These are phyloP conservation scores for Penicillium griseofulvum DNA, from an alignment of 2,329 filamentous ascomycete genomes.

Conservation along the genomic window DNA sequence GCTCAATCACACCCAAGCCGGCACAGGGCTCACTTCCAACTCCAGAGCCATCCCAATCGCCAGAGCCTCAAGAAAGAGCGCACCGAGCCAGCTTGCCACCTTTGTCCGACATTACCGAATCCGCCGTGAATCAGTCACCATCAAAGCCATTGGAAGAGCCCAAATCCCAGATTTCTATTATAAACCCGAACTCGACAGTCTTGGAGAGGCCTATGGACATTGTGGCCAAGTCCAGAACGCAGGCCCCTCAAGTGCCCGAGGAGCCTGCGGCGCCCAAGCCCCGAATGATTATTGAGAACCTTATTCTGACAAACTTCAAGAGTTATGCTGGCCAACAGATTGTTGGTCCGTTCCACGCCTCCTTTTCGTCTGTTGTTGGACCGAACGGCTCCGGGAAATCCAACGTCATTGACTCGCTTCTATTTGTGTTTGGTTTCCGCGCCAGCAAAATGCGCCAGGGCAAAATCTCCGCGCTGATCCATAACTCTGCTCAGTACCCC, in stretches of 20 bases:
- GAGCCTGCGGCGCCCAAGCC: slow-evolving; percentile 76
- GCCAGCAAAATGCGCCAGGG: slow-evolving; percentile 99
- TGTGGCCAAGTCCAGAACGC: slow-evolving; percentile 77
- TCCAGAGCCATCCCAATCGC: slow-evolving; percentile 54
- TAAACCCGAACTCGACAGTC: slow-evolving; percentile 72
- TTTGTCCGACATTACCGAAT: slow-evolving; percentile 70
- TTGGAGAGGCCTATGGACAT: slow-evolving; percentile 93
- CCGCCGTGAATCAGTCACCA: slow-evolving; percentile 62
- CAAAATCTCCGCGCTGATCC: slow-evolving; percentile 95
- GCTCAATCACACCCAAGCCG: slow-evolving; percentile 41
- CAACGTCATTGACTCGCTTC: slow-evolving; percentile 94
- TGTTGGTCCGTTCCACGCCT: slow-evolving; percentile 93
- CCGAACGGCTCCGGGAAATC: slow-evolving; percentile 98
- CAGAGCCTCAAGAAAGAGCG: slow-evolving; percentile 42
- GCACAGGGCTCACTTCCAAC: slow-evolving; percentile 46
- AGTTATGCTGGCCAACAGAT: slow-evolving; percentile 95
- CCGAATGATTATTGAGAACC: slow-evolving; percentile 86
- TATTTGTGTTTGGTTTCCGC: slow-evolving; percentile 98
- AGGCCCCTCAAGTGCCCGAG: slow-evolving; percentile 61
- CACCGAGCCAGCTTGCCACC: slow-evolving; percentile 54
- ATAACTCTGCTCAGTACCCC: slow-evolving; percentile 87
- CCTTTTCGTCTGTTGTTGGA: slow-evolving; percentile 95
- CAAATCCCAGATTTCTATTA: slow-evolving; percentile 56
- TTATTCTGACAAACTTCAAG: slow-evolving; percentile 96
- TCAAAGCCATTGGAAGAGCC: slow-evolving; percentile 43